These are phyloP conservation scores for Dendrobium catenatum DNA, from an alignment of 106 monocot species.

Conservation along the genomic window DNA sequence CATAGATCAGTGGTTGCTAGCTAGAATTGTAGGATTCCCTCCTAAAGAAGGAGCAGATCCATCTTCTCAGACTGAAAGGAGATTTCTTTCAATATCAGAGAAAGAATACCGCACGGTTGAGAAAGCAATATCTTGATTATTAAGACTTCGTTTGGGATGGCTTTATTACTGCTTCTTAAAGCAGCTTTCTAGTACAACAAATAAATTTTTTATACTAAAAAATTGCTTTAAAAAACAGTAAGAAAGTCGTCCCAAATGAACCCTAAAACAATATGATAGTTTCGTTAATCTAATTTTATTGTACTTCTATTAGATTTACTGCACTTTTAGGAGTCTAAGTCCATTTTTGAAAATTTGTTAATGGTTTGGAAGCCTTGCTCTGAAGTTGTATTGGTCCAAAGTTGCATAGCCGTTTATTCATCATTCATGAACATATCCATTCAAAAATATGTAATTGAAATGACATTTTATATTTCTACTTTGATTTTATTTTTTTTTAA, in stretches of 20 bases:
- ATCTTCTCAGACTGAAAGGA: background rate
- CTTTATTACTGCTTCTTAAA: too few species aligned
- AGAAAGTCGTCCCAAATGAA: too few species aligned
- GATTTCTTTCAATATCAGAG: conserved; percentile 48
- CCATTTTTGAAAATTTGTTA: background rate
- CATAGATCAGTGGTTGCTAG: conserved; percentile 57
- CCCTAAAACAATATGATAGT: too few species aligned
- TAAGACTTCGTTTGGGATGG: too few species aligned
- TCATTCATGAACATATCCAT: background rate
- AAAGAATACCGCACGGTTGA: conserved; percentile 50
- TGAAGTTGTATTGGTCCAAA: background rate
- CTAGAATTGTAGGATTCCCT: conserved; percentile 49
- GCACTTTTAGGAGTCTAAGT: background rate
- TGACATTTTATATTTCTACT: background rate
- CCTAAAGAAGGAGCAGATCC: conserved; percentile 32
- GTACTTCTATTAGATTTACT: background rate
- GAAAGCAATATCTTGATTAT: background rate
- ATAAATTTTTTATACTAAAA: too few species aligned
- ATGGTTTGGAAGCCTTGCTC: background rate
- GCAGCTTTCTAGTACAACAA: too few species aligned
- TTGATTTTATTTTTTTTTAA: background rate
- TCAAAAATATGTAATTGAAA: background rate
- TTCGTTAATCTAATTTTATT: too few species aligned
- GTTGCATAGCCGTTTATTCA: background rate
- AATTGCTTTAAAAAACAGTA: too few species aligned